Evolutionary conservation across 1,284 basidiomycete genomes (phyloP).

Genomic region (Trametes pubescens): DNA sequence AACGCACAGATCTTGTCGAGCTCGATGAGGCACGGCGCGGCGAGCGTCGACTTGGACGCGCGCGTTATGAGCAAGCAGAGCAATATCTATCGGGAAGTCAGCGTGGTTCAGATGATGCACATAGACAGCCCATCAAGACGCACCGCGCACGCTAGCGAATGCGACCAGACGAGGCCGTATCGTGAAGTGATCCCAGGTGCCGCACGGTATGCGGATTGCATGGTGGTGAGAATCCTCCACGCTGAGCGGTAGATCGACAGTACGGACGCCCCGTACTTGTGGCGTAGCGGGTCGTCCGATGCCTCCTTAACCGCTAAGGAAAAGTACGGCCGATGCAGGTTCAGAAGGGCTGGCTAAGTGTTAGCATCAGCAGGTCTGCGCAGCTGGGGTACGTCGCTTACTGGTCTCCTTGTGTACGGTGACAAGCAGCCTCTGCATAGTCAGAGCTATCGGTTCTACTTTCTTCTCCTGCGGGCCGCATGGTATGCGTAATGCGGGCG

Average conservation of each 20-base stretch:
- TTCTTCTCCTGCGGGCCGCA: constrained; percentile 34
- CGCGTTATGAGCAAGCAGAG: constrained; percentile 70
- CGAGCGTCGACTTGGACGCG: constrained; percentile 63
- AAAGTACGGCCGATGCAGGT: constrained; percentile 75
- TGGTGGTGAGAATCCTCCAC: constrained; percentile 63
- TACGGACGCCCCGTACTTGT: constrained; percentile 71
- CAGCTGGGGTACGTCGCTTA: constrained; percentile 31
- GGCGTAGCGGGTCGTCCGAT: constrained; percentile 61
- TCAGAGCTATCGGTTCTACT: constrained; percentile 29
- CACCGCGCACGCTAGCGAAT: constrained; percentile 67
- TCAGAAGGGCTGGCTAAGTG: constrained; percentile 59
- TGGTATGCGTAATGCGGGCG: constrained; percentile 50
- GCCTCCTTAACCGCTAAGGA: constrained; percentile 68
- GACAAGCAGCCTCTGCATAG: constrained; percentile 57
- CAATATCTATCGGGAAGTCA: constrained; percentile 57
- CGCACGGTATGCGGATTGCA: constrained; percentile 51
- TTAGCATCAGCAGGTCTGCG: not conserved
- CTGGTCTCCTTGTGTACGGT: constrained; percentile 67
- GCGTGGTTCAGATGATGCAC: not conserved
- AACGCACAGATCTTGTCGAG: constrained; percentile 57
- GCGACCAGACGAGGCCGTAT: constrained; percentile 67
- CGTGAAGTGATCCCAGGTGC: constrained; percentile 53
- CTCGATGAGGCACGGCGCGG: constrained; percentile 63
- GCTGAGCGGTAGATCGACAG: constrained; percentile 76
- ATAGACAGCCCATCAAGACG: constrained; percentile 36